A percentile compares a stretch with the other conserved stretches of the same genome.
Evolutionary conservation across 768 basidiomycete species (phyloP).

Genomic region (Fomitopsis serialis): DNA sequence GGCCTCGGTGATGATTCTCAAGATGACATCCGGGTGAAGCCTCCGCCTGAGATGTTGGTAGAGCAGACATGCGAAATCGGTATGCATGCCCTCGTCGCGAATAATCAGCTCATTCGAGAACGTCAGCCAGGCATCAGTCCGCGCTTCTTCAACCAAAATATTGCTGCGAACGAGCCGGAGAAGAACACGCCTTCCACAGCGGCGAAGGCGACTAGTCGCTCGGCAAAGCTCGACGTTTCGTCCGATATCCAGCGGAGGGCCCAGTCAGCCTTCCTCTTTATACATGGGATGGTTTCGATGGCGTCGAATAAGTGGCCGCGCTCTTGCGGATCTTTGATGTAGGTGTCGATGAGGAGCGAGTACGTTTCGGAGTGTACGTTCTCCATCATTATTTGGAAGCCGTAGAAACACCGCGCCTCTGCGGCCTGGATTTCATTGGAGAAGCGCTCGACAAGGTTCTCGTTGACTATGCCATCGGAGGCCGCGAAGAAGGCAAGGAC

Average conservation of each 20-base stretch:
- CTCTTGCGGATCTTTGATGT: constrained; percentile 76
- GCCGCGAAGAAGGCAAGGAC: constrained; percentile 96
- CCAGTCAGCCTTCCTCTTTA: constrained; percentile 94
- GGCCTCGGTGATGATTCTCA: constrained; percentile 72
- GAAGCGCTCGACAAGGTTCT: constrained; percentile 92
- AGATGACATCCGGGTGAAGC: constrained; percentile 75
- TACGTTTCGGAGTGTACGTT: constrained; percentile 97
- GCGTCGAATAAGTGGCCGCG: constrained; percentile 87
- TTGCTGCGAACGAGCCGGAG: constrained; percentile 87
- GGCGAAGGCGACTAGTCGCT: constrained; percentile 89
- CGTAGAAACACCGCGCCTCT: constrained; percentile 95
- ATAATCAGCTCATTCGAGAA: constrained; percentile 97
- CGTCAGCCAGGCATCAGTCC: constrained; percentile 96
- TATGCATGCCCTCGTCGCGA: constrained; percentile 94
- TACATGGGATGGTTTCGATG: constrained; percentile 88
- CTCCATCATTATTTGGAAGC: constrained; percentile 99
- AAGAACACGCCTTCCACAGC: constrained; percentile 98
- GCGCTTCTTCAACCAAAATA: constrained; percentile 97
- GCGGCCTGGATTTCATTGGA: constrained; percentile 88
- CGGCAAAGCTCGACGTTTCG: constrained; percentile 73
- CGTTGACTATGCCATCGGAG: constrained; percentile 94
- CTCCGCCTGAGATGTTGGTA: constrained; percentile 78
- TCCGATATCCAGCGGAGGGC: constrained; percentile 91
- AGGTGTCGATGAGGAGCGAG: constrained; percentile 91
- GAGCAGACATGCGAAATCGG: constrained; percentile 90